Percentiles rank a stretch among this genome's conserved stretches.
Evolutionary conservation across 768 basidiomycete species (phyloP).

Genomic region (Leccinum truebloodii): DNA sequence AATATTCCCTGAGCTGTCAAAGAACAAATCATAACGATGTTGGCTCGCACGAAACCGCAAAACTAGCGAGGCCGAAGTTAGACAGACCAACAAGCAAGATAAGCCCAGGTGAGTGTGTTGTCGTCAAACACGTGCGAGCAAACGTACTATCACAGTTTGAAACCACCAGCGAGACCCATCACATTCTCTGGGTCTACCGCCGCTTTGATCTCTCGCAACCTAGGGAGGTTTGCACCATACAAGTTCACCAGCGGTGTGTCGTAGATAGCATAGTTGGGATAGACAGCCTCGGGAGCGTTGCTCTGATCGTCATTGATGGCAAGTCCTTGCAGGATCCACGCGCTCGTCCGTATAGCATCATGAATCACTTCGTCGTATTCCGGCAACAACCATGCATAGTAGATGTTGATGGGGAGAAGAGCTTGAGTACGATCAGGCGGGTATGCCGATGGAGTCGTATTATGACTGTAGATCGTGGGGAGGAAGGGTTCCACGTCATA

Average conservation of each 20-base stretch:
- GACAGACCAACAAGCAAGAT: not conserved
- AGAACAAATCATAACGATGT: too few species aligned
- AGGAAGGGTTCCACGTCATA: constrained; percentile 48
- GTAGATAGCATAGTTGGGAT: not conserved
- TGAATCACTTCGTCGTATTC: constrained; percentile 26
- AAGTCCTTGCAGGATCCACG: constrained; percentile 37
- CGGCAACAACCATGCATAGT: constrained; percentile 23
- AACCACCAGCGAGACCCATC: not conserved
- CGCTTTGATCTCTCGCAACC: not conserved
- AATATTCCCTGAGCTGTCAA: too few species aligned
- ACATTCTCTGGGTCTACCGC: not conserved
- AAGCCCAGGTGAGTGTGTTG: not conserved
- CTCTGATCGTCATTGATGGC: constrained; percentile 38
- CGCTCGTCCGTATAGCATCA: constrained; percentile 38
- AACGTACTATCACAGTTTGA: not conserved
- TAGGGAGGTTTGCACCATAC: not conserved
- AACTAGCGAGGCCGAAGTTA: not conserved
- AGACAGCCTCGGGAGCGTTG: not conserved
- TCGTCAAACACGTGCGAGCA: not conserved
- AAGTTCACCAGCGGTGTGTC: not conserved
- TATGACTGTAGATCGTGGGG: constrained; percentile 39
- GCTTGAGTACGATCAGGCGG: constrained; percentile 40
- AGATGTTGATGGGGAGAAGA: constrained; percentile 48
- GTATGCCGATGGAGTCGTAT: constrained; percentile 41
- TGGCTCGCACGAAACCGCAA: too few species aligned